Base-by-base conservation (phyloP, 768 basidiomycete species). In the Phaeotremella fagi region DNA sequence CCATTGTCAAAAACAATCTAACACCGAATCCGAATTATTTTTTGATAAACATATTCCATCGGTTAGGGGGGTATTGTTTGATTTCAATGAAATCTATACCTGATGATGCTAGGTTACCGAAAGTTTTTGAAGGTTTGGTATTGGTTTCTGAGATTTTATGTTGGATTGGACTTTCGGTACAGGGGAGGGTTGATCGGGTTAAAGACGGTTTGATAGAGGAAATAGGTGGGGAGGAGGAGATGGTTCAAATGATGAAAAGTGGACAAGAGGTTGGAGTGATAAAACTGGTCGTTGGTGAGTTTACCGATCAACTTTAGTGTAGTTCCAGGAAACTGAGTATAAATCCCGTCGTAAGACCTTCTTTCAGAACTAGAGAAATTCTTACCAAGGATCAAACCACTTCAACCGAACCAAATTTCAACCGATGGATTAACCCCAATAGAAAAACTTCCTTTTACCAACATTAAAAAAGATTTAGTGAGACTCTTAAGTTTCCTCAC, bases 401-500 rank as follows among this genome's bases (percentile, higher is more conserved):
- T 36, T 1, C 28, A 45, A 41, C 22, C 59, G 12, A 35, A 50
- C 12, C 85, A 38, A 85, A 82, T 71, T 79, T 82, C 51, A 20
- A 43, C 49, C 23, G 16, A 57, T 22, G 36, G 55, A n/a, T 46
- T 38, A 18, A 14, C 64, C 41, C 52, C 54, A 16, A 50, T 55
- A 59, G 60, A 33, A 81, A 80, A 49, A 66, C 77, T 38, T 77
- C 79, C n/a, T 83, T 90, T 94, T 71, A 79, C 81, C 1, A 88
- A 88, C 70, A 77, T 95, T 54, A 94, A 94, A 74, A 81, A 89
- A 41, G 88, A 92, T 75, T 79, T 95, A 31, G 87, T 91, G n/a
- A 85, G 87, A 16, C 77, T 94, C 12, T 77, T 94, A n/a, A 89
- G 88, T 4, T 80, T 87, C 43, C 74, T 94, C 12, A 83, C 82